Conservation (phyloP, 768 basidiomycete species). For the Mycena polygramma region DNA sequence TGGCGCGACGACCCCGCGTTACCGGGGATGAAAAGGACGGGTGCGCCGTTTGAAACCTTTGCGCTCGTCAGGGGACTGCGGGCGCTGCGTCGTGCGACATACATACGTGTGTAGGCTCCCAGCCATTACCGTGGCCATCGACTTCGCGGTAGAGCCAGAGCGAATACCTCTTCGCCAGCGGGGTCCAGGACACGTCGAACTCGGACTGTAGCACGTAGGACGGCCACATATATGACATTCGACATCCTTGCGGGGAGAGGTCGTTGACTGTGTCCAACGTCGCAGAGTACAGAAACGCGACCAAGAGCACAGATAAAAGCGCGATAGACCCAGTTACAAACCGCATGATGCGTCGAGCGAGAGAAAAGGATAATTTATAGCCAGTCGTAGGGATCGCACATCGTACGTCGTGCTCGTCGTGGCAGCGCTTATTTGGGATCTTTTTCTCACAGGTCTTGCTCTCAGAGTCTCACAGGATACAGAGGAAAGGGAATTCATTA, state of each 20-base stretch:
- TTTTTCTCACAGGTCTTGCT: not conserved
- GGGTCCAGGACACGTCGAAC: slow-evolving; percentile 79
- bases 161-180: slow-evolving; percentile 79
- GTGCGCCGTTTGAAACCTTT: slow-evolving; percentile 63
- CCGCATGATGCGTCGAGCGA: slow-evolving; percentile 26
- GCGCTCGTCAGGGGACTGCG: slow-evolving; percentile 1
- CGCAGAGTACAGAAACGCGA: slow-evolving; percentile 58
- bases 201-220: slow-evolving; percentile 82
- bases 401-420: not conserved
- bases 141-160: slow-evolving; percentile 93
- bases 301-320: slow-evolving; percentile 50
- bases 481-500: slow-evolving; percentile 30
- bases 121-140: slow-evolving; percentile 55
- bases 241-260: slow-evolving; percentile 91
- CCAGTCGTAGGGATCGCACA: not conserved
- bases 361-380: slow-evolving; percentile 15
- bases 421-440: not conserved
- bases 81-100: not conserved
- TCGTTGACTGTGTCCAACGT: slow-evolving; percentile 57
- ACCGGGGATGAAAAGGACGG: slow-evolving; percentile 97
- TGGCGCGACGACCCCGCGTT: slow-evolving; percentile 97
- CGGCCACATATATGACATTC: slow-evolving; percentile 97
- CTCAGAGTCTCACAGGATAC: not conserved
- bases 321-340: slow-evolving; percentile 49
- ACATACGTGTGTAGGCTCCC: slow-evolving; percentile 76